Evolutionary conservation across 1,284 basidiomycete genomes (phyloP).

Genomic region (Ceratobasidium sp.): DNA sequence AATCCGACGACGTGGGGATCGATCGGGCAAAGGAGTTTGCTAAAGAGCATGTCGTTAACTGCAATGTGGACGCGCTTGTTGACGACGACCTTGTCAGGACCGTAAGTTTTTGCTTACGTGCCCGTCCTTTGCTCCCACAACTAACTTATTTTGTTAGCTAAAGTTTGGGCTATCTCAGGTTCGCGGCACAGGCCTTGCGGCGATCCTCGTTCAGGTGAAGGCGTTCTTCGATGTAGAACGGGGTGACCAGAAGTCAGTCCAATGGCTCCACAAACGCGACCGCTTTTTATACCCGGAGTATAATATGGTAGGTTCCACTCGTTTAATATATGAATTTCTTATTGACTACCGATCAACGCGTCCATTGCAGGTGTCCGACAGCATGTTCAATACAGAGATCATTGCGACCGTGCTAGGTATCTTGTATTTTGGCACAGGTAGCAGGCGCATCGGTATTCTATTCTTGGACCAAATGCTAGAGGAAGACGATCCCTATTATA

Average conservation of each 20-base stretch:
- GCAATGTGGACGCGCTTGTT: not conserved
- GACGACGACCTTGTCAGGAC: not conserved
- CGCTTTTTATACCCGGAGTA: not conserved
- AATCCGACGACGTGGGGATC: not conserved
- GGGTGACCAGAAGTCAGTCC: not conserved
- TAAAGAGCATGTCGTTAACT: not conserved
- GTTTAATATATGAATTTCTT: too few relatives aligned
- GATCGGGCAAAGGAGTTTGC: not conserved
- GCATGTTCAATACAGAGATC: not conserved
- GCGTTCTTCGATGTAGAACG: not conserved
- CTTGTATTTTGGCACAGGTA: not conserved
- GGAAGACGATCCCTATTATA: not conserved
- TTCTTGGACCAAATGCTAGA: not conserved
- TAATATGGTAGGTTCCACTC: slow-evolving; percentile 1
- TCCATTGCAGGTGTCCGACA: not conserved
- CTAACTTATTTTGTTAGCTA: not conserved
- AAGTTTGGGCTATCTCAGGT: not conserved
- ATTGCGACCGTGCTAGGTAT: not conserved
- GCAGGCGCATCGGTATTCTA: slow-evolving; percentile 4
- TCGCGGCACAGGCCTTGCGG: not conserved
- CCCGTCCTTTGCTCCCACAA: not conserved
- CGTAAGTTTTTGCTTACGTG: not conserved
- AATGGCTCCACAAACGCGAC: not conserved
- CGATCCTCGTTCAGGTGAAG: not conserved
- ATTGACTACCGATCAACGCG: not conserved